Percentiles rank a stretch among this genome's conserved stretches.
Conservation (phyloP, 108 stramenopile species). For the Epipyxis sp. region DNA sequence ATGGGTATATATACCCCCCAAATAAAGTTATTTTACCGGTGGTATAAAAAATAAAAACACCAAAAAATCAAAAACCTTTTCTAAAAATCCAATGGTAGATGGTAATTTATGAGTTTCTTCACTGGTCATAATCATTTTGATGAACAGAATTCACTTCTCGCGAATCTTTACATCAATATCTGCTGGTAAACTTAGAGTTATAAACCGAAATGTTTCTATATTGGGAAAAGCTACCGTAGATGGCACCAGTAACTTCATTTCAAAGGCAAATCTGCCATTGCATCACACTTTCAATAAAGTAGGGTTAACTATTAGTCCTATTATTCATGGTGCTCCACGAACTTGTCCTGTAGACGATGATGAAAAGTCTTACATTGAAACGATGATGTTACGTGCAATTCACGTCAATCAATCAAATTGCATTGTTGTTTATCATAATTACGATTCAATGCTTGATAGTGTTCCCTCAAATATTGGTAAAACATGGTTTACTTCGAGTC, state of each 20-base stretch:
- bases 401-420: not conserved
- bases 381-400: not conserved
- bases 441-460: not conserved
- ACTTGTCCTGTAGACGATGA: not conserved
- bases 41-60: too few relatives aligned
- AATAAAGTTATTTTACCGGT: too few relatives aligned
- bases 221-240: not conserved
- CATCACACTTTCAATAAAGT: not conserved
- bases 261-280: not conserved
- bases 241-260: not conserved
- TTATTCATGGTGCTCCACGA: not conserved
- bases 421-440: not conserved
- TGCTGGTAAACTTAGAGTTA: too few relatives aligned
- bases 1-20: too few relatives aligned
- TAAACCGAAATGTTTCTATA: too few relatives aligned
- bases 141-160: too few relatives aligned
- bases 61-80: too few relatives aligned
- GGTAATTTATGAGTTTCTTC: too few relatives aligned
- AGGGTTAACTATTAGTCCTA: not conserved
- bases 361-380: not conserved
- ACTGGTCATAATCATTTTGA: too few relatives aligned
- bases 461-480: not conserved
- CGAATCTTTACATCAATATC: too few relatives aligned
- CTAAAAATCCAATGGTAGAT: too few relatives aligned
- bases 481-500: too few relatives aligned